These are phyloP conservation scores for Sisymbrium irio DNA, from an alignment of 345 rosid genomes.

Conservation along the genomic window DNA sequence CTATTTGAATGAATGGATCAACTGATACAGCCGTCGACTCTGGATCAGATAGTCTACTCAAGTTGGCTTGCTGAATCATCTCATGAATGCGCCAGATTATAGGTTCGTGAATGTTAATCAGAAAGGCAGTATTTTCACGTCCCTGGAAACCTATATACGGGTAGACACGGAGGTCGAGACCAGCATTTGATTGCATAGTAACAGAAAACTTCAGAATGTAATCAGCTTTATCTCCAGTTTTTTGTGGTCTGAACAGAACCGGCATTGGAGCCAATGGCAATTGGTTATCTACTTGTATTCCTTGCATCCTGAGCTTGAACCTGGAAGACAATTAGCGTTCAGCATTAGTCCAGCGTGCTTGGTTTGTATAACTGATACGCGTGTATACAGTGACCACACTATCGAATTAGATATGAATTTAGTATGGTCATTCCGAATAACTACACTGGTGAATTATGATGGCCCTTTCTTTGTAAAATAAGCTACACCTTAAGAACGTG, in stretches of 20 bases:
- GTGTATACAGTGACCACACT: background rate
- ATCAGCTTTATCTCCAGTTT: constrained; percentile 62
- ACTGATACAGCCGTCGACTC: constrained; percentile 85
- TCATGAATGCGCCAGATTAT: constrained; percentile 99
- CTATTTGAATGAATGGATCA: constrained; percentile 93
- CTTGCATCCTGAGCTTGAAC: constrained; percentile 77
- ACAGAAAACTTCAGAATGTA: constrained; percentile 72
- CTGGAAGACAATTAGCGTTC: constrained; percentile 38
- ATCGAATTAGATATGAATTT: background rate
- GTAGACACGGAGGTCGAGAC: constrained; percentile 73
- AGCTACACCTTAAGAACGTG: background rate
- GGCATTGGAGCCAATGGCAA: constrained; percentile 92
- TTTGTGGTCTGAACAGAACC: constrained; percentile 95
- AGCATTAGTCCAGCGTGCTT: background rate
- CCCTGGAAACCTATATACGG: constrained; percentile 93
- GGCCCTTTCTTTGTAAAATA: background rate
- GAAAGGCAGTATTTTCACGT: constrained; percentile 77
- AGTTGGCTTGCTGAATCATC: constrained; percentile 87
- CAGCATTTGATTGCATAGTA: constrained; percentile 79
- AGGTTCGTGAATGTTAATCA: constrained; percentile 93
- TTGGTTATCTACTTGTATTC: constrained; percentile 96
- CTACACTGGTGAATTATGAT: constrained; percentile 10
- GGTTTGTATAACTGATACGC: constrained; percentile 10
- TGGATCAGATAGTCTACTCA: constrained; percentile 59
- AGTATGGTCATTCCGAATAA: constrained; percentile 1